Base-by-base conservation (phyloP, 1,139 yeast genomes). In the Lodderomyces theae region DNA sequence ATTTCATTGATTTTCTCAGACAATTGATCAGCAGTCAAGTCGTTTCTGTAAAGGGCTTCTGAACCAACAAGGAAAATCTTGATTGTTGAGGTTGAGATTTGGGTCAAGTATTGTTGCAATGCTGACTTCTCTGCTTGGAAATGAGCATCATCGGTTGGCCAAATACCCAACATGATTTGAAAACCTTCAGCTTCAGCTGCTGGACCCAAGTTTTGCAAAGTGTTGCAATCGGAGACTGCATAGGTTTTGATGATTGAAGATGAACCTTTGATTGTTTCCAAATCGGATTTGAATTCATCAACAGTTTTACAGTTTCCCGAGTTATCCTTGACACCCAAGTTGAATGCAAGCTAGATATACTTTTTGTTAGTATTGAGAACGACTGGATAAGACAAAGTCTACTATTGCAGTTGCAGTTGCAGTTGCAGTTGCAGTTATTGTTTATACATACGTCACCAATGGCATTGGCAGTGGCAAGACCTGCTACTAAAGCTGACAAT, bases 41-140 rank as follows among this genome's bases (percentile, higher is more conserved):
- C 96, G 35, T 66, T 79, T 75, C 96, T 86, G 77, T 88, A 88
- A 53, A 89, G 73, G 46, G 95, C 90, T 72, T 89, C 97, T 25
- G 96, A 87, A 51, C 96, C 96, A 51, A 89, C 96, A 42, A 86
- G 72, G 68, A 89, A 73, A 32, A 80, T 85, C 55, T 80, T 78
- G 55, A 88, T 75, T 48, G 89, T 79, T 43, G 77, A 71, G 46
- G 74, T 74, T 43, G 89, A 82, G 50, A 87, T 73, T 31, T 57
- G 66, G 53, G 96, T 95, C 62, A 89, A 76, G 64, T 82, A 81
- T n/a, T 65, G 47, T 48, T 69, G 53, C 57, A 88, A 73, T 34
- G 96, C 95, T 26, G 61, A 57, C 61, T 84, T 77, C 67, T 89
- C 97, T 6, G 70, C 81, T 31, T 63, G 66, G 58, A 74, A 88